Evolutionary conservation across 306 rosid species (phyloP).

Genomic region (Casuarina glauca): DNA sequence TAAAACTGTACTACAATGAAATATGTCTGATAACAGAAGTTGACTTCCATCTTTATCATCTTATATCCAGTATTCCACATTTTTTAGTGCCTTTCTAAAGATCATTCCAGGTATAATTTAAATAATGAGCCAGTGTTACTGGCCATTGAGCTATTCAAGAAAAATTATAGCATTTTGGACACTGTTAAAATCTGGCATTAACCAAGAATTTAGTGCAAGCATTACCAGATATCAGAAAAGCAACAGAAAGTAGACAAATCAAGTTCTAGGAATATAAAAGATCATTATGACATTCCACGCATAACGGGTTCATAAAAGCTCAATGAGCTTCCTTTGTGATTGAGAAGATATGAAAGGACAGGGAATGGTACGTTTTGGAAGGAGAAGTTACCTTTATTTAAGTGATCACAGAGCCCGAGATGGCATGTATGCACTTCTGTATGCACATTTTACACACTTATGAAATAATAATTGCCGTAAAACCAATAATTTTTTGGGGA

Average conservation of each 20-base stretch:
- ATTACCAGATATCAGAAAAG: background rate
- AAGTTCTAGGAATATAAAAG: background rate
- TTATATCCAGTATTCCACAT: too few relatives aligned
- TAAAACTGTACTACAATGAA: too few relatives aligned
- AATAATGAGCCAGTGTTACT: background rate
- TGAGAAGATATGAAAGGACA: background rate
- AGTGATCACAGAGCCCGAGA: constrained; percentile 57
- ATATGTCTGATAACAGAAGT: too few relatives aligned
- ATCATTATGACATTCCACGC: background rate
- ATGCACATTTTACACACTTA: constrained; percentile 30
- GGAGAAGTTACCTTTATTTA: constrained; percentile 47
- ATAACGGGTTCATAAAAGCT: background rate
- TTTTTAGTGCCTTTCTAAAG: background rate
- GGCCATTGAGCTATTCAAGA: background rate
- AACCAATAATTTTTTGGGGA: constrained; percentile 4
- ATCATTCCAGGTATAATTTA: background rate
- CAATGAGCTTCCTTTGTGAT: background rate
- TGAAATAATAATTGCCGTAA: constrained; percentile 25
- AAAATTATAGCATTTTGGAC: background rate
- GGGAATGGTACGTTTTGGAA: background rate
- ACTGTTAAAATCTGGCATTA: background rate
- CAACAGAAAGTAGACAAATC: background rate
- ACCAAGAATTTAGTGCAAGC: background rate
- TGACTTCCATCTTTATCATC: too few relatives aligned
- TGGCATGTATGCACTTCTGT: constrained; percentile 67